Evolutionary conservation across 805 yeast genomes (phyloP).

Genomic region (Candida stauntonica): DNA sequence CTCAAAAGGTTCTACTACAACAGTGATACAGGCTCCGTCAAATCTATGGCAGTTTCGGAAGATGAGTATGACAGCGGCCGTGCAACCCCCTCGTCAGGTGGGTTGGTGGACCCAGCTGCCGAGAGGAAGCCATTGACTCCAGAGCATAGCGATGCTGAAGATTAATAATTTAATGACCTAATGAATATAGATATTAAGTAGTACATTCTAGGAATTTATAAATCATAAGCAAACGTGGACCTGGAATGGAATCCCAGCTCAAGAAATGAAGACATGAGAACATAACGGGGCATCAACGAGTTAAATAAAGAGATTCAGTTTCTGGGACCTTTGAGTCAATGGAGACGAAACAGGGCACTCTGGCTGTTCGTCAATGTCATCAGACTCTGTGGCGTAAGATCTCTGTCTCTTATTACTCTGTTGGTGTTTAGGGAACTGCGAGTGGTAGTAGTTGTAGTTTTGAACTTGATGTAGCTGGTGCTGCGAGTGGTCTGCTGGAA

Average conservation of each 20-base stretch:
- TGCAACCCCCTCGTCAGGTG: not conserved
- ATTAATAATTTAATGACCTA: not conserved
- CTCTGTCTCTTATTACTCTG: slow-evolving; percentile 7
- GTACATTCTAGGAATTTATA: too few species aligned
- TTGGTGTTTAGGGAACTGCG: slow-evolving; percentile 1
- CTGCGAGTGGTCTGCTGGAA: slow-evolving; percentile 5
- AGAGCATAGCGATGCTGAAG: slow-evolving; percentile 17
- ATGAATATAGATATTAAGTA: not conserved
- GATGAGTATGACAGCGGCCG: slow-evolving; percentile 7
- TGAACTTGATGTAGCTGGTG: slow-evolving; percentile 9
- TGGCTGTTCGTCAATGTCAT: slow-evolving; percentile 2
- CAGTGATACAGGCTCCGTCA: slow-evolving; percentile 12
- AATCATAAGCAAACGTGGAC: too few species aligned
- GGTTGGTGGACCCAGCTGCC: not conserved
- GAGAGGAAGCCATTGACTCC: slow-evolving; percentile 14
- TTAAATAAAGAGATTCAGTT: slow-evolving; percentile 12
- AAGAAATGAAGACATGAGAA: too few species aligned
- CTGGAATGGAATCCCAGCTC: too few species aligned
- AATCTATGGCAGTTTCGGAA: slow-evolving; percentile 10
- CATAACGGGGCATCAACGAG: too few species aligned
- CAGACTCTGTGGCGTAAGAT: slow-evolving; percentile 2
- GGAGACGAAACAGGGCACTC: slow-evolving; percentile 17
- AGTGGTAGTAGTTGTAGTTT: slow-evolving; percentile 1
- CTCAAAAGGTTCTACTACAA: slow-evolving; percentile 16
- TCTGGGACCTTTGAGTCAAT: slow-evolving; percentile 20